Evolutionary conservation across 768 basidiomycete species (phyloP), one percentile per base, ranked within the genome.

Genomic region (Hygrocybe coccinea): DNA sequence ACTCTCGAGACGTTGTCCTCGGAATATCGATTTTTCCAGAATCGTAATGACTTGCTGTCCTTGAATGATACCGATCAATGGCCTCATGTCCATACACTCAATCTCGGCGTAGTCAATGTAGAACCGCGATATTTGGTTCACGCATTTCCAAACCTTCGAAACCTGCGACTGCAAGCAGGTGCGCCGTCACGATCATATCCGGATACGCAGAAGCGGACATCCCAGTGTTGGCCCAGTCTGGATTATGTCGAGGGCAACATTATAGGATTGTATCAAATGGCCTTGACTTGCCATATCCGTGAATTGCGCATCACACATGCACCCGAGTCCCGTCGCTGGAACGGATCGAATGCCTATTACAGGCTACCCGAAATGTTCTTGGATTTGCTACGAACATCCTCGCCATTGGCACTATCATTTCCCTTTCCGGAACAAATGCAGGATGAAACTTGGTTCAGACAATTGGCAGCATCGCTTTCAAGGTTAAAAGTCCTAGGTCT

Each of bases 61-160:
- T 8, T 49, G 6, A 22, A 7, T 7, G 48, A 49, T 24, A 34
- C 22, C 14, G 48, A 49, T 36, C 12, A n/a, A 6, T 49, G 48
- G 48, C 48, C 48, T 9, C 48, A 17, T n/a, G 48, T 49, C 2
- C 48, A 36, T 36, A 33, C 24, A 3, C 48, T 49, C 21, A 49
- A 49, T n/a, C 48, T 49, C 14, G 48, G 48, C 19, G 24, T 49
- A 7, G 19, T 49, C 14, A 29, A 19, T 5, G n/a, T 49, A 14
- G 29, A 21, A 25, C 17, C 29, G 10, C 7, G 15, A 6, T 14
- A 25, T 2, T 36, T 49, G 25, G 48, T 49, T 36, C 21, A 25
- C 24, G 48, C 48, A n/a, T 49, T 49, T 36, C 48, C 48, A 6
- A 49, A 49, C 48, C 48, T 49, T 21, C 48, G 48, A n/a, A 25